These are phyloP conservation scores for Pythium pyrilobum DNA, from an alignment of 352 stramenopile genomes.

Conservation along the genomic window DNA sequence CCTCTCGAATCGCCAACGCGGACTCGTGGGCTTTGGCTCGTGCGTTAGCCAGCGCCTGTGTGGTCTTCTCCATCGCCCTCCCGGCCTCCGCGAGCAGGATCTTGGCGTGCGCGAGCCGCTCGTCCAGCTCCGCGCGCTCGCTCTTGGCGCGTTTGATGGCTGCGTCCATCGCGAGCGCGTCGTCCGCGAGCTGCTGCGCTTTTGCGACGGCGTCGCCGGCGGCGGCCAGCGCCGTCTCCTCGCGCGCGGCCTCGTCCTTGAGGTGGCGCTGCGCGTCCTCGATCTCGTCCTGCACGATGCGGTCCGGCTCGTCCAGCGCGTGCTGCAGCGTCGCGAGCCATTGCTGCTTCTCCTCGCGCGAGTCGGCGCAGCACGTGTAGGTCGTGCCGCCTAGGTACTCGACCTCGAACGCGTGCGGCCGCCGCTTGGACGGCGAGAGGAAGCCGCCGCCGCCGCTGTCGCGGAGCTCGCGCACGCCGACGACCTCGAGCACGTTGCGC, in stretches of 20 bases:
- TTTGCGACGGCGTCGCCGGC: constrained; percentile 41
- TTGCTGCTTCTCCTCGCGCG: constrained; percentile 38
- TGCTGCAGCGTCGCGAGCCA: constrained; percentile 60
- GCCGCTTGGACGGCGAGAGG: constrained; percentile 13
- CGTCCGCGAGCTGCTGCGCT: constrained; percentile 25
- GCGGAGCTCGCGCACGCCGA: constrained; percentile 32
- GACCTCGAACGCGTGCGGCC: constrained; percentile 34
- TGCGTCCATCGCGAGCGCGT: constrained; percentile 25
- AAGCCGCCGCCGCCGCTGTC: constrained; percentile 10
- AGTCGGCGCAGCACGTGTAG: constrained; percentile 58
- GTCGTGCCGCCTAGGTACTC: constrained; percentile 34
- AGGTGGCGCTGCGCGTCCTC: constrained; percentile 58
- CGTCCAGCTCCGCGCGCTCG: constrained; percentile 24
- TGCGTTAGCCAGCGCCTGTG: constrained; percentile 23
- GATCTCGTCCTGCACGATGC: constrained; percentile 72
- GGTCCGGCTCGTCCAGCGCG: constrained; percentile 64
- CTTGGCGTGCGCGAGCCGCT: constrained; percentile 23
- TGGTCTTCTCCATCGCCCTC: constrained; percentile 22
- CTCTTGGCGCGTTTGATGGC: constrained; percentile 26
- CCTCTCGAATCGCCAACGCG: constrained; percentile 6
- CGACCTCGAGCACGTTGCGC: constrained; percentile 58
- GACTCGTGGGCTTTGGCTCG: constrained; percentile 33
- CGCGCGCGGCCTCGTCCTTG: constrained; percentile 26
- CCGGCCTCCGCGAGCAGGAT: constrained; percentile 26
- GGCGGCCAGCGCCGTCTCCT: constrained; percentile 36